phyloP scores from a whole-genome alignment of 345 rosid species.

The Heritiera fomes region DNA sequence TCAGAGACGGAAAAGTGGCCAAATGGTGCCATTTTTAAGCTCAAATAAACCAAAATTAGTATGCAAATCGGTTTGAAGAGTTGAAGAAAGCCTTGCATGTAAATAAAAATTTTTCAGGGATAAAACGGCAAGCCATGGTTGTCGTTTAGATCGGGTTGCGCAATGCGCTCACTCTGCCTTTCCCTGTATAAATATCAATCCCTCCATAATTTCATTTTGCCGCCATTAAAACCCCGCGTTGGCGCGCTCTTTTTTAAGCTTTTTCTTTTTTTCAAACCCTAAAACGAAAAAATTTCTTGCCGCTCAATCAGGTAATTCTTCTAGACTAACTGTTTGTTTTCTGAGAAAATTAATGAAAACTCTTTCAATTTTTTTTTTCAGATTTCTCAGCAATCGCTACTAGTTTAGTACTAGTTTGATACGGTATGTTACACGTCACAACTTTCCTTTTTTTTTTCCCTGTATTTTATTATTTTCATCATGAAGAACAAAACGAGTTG shows the following conservation, averaged over 20 bases:
- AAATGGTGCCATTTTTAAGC: not conserved
- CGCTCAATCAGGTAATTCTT: conserved; percentile 4
- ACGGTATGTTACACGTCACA: not conserved
- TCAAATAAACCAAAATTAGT: not conserved
- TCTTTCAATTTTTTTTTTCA: not conserved
- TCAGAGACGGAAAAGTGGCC: not conserved
- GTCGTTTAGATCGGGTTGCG: not conserved
- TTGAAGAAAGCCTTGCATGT: too few species aligned
- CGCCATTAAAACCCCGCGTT: not conserved
- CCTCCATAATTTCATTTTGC: conserved; percentile 10
- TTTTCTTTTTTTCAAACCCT: not conserved
- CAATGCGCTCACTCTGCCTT: not conserved
- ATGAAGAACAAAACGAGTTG: not conserved
- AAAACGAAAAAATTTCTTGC: not conserved
- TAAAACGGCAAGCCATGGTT: not conserved
- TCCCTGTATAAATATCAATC: not conserved
- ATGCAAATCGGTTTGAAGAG: too few species aligned
- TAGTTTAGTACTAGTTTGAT: not conserved
- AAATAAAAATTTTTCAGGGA: too few species aligned
- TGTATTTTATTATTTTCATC: not conserved
- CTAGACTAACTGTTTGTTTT: not conserved
- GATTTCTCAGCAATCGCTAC: not conserved
- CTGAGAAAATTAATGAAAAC: not conserved
- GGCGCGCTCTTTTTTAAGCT: not conserved
- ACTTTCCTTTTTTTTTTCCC: not conserved